Conservation (phyloP, 805 yeast genomes). For the Kodamaea fukazawae region DNA sequence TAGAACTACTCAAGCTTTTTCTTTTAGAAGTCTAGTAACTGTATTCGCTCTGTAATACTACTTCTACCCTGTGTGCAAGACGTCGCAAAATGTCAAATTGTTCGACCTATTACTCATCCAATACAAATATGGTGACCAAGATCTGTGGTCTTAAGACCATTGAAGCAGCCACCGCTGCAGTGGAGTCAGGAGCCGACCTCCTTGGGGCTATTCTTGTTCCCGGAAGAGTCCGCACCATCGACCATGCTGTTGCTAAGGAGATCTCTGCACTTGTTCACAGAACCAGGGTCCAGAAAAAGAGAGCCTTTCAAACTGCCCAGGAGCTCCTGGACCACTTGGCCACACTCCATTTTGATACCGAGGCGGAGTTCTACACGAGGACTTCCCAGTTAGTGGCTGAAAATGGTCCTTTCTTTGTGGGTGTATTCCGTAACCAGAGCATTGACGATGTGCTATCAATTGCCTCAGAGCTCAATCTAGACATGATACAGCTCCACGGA, state of each 20-base stretch:
- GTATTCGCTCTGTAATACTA: too few relatives aligned
- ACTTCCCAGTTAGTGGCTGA: constrained; percentile 25
- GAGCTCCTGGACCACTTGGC: constrained; percentile 17
- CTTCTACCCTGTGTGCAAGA: too few relatives aligned
- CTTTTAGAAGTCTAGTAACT: not conserved
- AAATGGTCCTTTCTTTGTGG: constrained; percentile 72
- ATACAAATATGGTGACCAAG: constrained; percentile 52
- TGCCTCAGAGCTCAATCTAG: constrained; percentile 50
- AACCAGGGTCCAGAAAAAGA: constrained; percentile 16
- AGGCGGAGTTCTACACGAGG: constrained; percentile 28
- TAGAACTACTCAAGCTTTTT: too few relatives aligned
- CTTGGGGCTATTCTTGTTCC: constrained; percentile 90
- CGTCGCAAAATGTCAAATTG: too few relatives aligned
- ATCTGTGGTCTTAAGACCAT: constrained; percentile 76
- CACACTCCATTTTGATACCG: constrained; percentile 10
- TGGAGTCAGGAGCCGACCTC: constrained; percentile 68
- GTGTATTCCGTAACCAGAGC: constrained; percentile 85
- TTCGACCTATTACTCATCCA: not conserved
- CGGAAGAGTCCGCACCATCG: constrained; percentile 66
- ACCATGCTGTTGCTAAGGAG: constrained; percentile 24
- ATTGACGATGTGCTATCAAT: constrained; percentile 54
- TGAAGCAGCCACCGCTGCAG: constrained; percentile 70
- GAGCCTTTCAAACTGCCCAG: constrained; percentile 18
- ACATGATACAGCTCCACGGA: constrained; percentile 89
- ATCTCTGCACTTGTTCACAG: constrained; percentile 28